Evolutionary conservation across 1,139 yeast genomes (phyloP).

Genomic region (Schwanniomyces etchellsii): DNA sequence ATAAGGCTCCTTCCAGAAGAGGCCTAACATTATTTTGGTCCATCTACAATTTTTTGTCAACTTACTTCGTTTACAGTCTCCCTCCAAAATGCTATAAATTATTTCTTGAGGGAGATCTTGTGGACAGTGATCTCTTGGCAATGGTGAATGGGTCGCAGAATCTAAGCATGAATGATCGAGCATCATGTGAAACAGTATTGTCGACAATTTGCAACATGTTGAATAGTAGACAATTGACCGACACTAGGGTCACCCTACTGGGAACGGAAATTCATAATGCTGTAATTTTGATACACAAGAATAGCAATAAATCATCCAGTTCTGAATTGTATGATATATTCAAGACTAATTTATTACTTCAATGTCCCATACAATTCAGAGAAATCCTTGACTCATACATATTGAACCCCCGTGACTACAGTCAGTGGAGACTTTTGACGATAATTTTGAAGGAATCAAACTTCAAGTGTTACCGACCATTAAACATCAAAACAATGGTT

Average conservation of each 20-base stretch:
- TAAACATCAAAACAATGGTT: neutral
- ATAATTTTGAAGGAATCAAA: neutral
- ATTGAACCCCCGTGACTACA: neutral
- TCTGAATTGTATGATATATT: slow-evolving; percentile 27
- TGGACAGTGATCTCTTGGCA: neutral
- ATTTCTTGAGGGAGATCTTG: too few species aligned
- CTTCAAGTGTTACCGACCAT: neutral
- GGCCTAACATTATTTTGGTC: neutral
- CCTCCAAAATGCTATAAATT: neutral
- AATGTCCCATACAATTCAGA: slow-evolving; percentile 40
- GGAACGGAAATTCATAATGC: slow-evolving; percentile 43
- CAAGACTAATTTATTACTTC: slow-evolving; percentile 38
- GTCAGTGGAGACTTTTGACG: neutral
- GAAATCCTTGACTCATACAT: neutral
- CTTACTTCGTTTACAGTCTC: neutral
- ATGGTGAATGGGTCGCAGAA: neutral
- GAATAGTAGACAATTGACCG: slow-evolving; percentile 18
- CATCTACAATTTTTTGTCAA: neutral
- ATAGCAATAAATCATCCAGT: slow-evolving; percentile 20
- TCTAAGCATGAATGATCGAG: neutral
- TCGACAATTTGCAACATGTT: neutral
- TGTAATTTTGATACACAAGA: slow-evolving; percentile 40
- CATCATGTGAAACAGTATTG: neutral
- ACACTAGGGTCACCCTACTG: slow-evolving; percentile 33
- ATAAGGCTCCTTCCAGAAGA: neutral